These are phyloP conservation scores for Ascoidea rubescens DNA, from an alignment of 805 yeast species.

Conservation along the genomic window DNA sequence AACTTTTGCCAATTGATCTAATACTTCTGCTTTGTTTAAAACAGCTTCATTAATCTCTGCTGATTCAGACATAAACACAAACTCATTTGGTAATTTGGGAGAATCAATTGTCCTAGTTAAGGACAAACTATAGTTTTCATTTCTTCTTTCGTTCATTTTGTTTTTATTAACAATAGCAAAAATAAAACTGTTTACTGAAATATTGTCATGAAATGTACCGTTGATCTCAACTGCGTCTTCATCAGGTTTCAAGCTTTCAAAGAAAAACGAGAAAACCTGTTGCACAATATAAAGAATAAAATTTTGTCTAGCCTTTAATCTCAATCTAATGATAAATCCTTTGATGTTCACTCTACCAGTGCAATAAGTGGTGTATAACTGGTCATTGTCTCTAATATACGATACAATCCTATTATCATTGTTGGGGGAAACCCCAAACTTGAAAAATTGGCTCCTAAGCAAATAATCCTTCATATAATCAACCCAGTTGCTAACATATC, in stretches of 20 bases:
- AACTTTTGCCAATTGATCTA: slow-evolving; percentile 27
- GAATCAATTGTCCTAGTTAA: slow-evolving; percentile 66
- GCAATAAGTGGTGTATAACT: slow-evolving; percentile 58
- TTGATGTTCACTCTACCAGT: slow-evolving; percentile 77
- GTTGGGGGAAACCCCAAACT: slow-evolving; percentile 43
- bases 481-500: slow-evolving; percentile 34
- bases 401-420: slow-evolving; percentile 18
- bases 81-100: slow-evolving; percentile 51
- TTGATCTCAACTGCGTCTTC: slow-evolving; percentile 48
- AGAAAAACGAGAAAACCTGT: slow-evolving; percentile 38
- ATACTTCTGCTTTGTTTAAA: slow-evolving; percentile 32
- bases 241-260: slow-evolving; percentile 40
- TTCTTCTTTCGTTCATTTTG: slow-evolving; percentile 66
- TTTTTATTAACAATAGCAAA: slow-evolving; percentile 77
- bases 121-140: slow-evolving; percentile 66
- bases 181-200: slow-evolving; percentile 37
- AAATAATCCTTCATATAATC: slow-evolving; percentile 35
- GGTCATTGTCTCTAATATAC: slow-evolving; percentile 47
- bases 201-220: slow-evolving; percentile 36
- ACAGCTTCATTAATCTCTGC: slow-evolving; percentile 64
- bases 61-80: slow-evolving; percentile 82
- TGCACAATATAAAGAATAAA: slow-evolving; percentile 56
- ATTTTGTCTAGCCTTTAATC: slow-evolving; percentile 71
- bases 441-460: slow-evolving; percentile 57
- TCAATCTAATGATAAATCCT: slow-evolving; percentile 44